Evolutionary conservation across 306 rosid species (phyloP), one percentile per base, ranked within the genome.

Genomic region (Acacia acuminata): DNA sequence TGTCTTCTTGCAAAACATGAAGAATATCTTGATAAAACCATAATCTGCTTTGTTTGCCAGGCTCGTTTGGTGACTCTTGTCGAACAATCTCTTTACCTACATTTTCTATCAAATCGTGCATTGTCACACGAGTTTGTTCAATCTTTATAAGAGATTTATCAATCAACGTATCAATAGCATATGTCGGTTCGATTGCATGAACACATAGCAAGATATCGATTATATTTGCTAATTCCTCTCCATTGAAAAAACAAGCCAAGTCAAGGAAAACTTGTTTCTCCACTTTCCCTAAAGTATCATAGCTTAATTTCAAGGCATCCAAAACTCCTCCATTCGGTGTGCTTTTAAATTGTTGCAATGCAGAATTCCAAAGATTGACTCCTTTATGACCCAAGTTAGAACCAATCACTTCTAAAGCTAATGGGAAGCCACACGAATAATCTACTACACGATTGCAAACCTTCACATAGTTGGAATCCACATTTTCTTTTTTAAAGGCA

Each of bases 221-320:
- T 30, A 40, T 60, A 24, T 43, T 0, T 36, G 15, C 14, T 22
- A 58, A 53, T 19, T 11, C 53, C 11, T 36, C 20, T 6, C 47
- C 78, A 32, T 75, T 75, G 67, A 75, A 75, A 17, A 75, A 75
- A n/a, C 78, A 75, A 10, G 67, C 78, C 42, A 75, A 34, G 16
- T n/a, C n/a, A n/a, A n/a, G n/a, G n/a, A n/a, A n/a, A n/a, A n/a
- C n/a, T n/a, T n/a, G n/a, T n/a, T n/a, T n/a, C n/a, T n/a, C n/a
- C n/a, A n/a, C n/a, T n/a, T n/a, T n/a, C n/a, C n/a, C n/a, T n/a
- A n/a, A n/a, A n/a, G n/a, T n/a, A n/a, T n/a, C n/a, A n/a, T n/a
- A n/a, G n/a, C n/a, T n/a, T n/a, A n/a, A n/a, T n/a, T 34, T 34
- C 38, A 34, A 34, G 38, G 6, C 6, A 34, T 34, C 6, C n/a